A percentile compares a stretch with the other conserved stretches of the same genome.
Evolutionary conservation across 2,329 filamentous ascomycete genomes (phyloP).

Genomic region (Aspergillus glaucus): DNA sequence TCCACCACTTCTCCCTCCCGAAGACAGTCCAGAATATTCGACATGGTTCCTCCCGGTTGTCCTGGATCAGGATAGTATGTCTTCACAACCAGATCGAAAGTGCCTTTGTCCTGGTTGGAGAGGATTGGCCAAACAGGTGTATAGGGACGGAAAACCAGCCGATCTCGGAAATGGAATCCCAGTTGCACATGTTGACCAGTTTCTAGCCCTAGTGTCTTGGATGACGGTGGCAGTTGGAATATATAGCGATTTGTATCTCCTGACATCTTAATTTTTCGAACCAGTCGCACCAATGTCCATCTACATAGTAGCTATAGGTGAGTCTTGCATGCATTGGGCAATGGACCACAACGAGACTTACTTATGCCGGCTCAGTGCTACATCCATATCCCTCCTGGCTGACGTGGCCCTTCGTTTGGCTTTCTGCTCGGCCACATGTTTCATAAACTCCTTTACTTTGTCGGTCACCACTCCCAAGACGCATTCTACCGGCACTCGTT

Average conservation of each 20-base stretch:
- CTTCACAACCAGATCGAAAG: conserved; percentile 47
- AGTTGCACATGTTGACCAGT: conserved; percentile 50
- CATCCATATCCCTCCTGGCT: conserved; percentile 26
- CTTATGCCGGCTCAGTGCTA: conserved; percentile 34
- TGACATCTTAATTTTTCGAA: conserved; percentile 36
- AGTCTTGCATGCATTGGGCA: not conserved
- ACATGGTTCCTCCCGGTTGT: conserved; percentile 50
- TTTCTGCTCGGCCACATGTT: conserved; percentile 36
- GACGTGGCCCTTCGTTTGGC: conserved; percentile 36
- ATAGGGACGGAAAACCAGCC: conserved; percentile 47
- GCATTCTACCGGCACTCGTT: conserved; percentile 39
- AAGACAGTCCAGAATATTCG: conserved; percentile 48
- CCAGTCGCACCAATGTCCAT: conserved; percentile 43
- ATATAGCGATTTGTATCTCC: conserved; percentile 26
- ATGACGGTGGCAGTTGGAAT: conserved; percentile 23
- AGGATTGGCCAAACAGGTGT: conserved; percentile 46
- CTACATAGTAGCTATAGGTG: conserved; percentile 12
- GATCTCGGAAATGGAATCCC: conserved; percentile 48
- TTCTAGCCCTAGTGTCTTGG: conserved; percentile 41
- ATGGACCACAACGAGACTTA: conserved; percentile 1
- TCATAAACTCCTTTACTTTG: conserved; percentile 45
- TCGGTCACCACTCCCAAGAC: conserved; percentile 45
- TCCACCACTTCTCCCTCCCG: conserved; percentile 46
- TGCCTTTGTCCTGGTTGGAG: conserved; percentile 34
- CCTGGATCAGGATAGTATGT: conserved; percentile 45